Evolutionary conservation across 1,284 basidiomycete genomes (phyloP), one percentile per base, ranked within the genome.

Genomic region (Pseudozyma pruni): DNA sequence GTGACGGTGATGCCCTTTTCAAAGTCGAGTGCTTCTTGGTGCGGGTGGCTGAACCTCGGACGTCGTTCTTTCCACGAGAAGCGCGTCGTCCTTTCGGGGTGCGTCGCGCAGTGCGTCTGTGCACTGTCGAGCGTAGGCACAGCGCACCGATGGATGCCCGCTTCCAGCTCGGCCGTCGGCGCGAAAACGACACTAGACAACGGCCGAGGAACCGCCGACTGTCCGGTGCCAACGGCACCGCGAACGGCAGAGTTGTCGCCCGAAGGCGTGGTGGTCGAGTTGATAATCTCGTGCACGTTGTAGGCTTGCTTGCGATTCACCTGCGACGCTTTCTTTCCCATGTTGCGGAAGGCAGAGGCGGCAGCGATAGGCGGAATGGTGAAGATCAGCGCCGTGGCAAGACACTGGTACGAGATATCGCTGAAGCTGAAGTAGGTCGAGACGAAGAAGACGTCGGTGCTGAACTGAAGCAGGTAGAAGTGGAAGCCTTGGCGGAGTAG

Each of bases 401-500:
- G 34, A 20, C 61, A 52, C 33, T 73, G 63, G 29, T 60, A 73
- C n/a, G 48, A 41, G 0, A 46, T 17, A 14, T 60, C 40, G 20
- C 9, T 32, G n/a, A 55, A 14, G n/a, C 27, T 37, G 33, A 56
- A 68, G 53, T 60, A 72, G 29, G 60, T 53, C 8, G 51, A 32
- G 23, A 72, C 32, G 51, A 60, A 64, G 20, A 67, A 50, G 33
- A 74, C 49, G 33, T 71, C 68, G 45, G 60, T 54, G 16, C 22
- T 20, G 17, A 60, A 20, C 22, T 55, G 47, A 6, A 72, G 40
- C 7, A 47, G 45, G 48, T 62, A 74, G 41, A 71, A 71, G 22
- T 60, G 62, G 39, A 67, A 50, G 10, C 70, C 60, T 51, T 73
- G 70, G 10, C 64, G 59, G 23, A 69, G 35, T 5, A 73, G 37